These are phyloP conservation scores for Stemphylium vesicarium DNA, from an alignment of 2,329 filamentous ascomycete genomes.

Conservation along the genomic window DNA sequence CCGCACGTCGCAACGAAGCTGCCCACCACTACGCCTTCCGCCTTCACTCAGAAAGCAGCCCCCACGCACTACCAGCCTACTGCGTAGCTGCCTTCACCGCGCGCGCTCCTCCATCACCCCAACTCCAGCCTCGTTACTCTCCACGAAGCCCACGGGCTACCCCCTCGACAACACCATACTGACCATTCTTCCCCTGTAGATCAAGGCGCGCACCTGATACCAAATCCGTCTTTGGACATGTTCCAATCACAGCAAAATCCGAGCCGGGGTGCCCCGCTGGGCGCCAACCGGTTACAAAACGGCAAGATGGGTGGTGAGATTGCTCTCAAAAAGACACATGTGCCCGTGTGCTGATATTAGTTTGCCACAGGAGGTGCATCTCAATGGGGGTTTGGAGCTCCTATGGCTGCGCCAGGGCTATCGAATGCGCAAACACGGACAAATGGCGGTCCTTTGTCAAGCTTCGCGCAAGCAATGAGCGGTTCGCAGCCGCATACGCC, in stretches of 20 bases:
- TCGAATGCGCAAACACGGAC: slow-evolving; percentile 58
- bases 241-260: slow-evolving; percentile 59
- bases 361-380: slow-evolving; percentile 56
- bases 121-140: not conserved
- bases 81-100: not conserved
- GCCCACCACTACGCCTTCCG: slow-evolving; percentile 3
- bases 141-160: not conserved
- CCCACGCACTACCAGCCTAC: not conserved
- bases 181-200: slow-evolving; percentile 43
- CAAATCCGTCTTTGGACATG: slow-evolving; percentile 59
- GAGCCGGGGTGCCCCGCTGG: slow-evolving; percentile 56
- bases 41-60: not conserved
- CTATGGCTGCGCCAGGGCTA: slow-evolving; percentile 60
- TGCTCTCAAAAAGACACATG: not conserved
- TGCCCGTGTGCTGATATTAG: slow-evolving; percentile 25
- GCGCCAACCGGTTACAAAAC: slow-evolving; percentile 59
- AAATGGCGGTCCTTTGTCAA: slow-evolving; percentile 57
- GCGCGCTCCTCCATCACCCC: slow-evolving; percentile 3
- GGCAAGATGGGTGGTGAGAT: slow-evolving; percentile 61
- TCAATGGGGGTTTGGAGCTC: slow-evolving; percentile 64
- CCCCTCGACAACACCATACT: slow-evolving; percentile 14
- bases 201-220: slow-evolving; percentile 58
- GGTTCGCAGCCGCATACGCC: slow-evolving; percentile 61
- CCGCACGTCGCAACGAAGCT: slow-evolving; percentile 15
- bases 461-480: slow-evolving; percentile 63